Base-by-base conservation (phyloP, 2,329 filamentous ascomycete genomes). In the Diaporthe caulivora region DNA sequence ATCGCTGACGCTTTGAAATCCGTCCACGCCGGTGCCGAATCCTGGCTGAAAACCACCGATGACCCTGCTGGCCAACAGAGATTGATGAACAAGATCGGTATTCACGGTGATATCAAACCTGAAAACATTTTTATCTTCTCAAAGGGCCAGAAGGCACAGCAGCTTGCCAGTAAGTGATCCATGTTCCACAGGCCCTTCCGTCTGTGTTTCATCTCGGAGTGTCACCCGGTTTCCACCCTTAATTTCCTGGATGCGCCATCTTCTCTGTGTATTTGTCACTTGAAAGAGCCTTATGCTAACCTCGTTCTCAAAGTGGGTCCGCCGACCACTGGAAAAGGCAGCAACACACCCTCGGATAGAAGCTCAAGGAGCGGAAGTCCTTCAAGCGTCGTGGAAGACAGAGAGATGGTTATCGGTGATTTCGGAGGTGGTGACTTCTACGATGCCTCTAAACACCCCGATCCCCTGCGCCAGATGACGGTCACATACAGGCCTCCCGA, bases 391-490 rank as follows among this genome's bases (percentile, higher is more conserved):
- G 58, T 47, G 1, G 73, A 75, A 15, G 73, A 73, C 15, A 57
- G 49, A 10, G 70, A 72, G 53, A 44, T 74, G n/a, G 70, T 68
- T 31, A 71, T 75, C 42, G 72, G 72, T 70, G 74, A 75, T 57
- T 75, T 75, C 53, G 74, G 74, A 62, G 72, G 74, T 70, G 74
- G 74, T 70, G 70, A 68, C 47, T 75, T 75, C 74, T 75, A 72
- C 72, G 70, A 74, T 54, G 62, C 72, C 21, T 70, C 72, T 6
- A 72, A 42, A n/a, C 65, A 72, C 18, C 74, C 74, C 29, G 64
- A 75, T 49, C 74, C 74, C 2, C 74, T 75, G 29, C 73, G 68
- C 40, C 74, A 75, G 31, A 72, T 75, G 26, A 75, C 74, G 9
- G 64, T 72, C 15, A 67, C 74, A 5, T 75, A 75, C 57, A 64